A percentile compares a stretch with the other conserved stretches of the same genome.
Conservation (phyloP, 805 yeast genomes). For the Lachancea nothofagi region DNA sequence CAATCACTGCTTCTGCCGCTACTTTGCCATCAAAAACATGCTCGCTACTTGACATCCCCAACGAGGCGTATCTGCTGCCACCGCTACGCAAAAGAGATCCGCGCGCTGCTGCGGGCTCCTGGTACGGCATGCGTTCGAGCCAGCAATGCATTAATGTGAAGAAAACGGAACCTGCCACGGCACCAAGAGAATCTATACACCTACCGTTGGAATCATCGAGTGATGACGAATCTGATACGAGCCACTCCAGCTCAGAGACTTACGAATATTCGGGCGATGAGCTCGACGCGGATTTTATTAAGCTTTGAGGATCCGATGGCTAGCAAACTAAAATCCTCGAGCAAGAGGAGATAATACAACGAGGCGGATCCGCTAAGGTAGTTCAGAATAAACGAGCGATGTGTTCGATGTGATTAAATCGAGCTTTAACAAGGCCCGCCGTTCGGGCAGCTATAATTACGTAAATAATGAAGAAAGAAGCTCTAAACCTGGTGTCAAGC, state of each 20-base stretch:
- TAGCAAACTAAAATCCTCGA: too few species aligned
- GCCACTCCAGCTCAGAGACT: neutral
- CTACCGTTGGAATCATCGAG: neutral
- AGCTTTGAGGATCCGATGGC: constrained; percentile 1
- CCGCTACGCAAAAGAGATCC: constrained; percentile 6
- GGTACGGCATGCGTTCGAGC: constrained; percentile 8
- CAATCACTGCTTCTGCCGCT: neutral
- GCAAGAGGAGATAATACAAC: too few species aligned
- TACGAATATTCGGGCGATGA: constrained; percentile 8
- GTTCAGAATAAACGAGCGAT: too few species aligned
- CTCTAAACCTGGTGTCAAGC: too few species aligned
- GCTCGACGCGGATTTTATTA: constrained; percentile 11
- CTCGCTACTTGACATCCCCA: constrained; percentile 4
- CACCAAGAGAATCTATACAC: too few species aligned
- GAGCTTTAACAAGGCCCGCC: too few species aligned
- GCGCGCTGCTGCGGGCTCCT: constrained; percentile 1
- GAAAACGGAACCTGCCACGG: neutral
- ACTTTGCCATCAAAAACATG: too few species aligned
- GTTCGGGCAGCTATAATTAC: too few species aligned
- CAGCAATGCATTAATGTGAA: constrained; percentile 5
- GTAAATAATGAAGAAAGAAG: too few species aligned
- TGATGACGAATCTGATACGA: neutral
- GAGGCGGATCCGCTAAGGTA: too few species aligned
- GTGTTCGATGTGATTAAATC: too few species aligned
- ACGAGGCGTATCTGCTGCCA: constrained; percentile 6